Conservation (phyloP, 1,284 basidiomycete species). For the Leccinum laetum region DNA sequence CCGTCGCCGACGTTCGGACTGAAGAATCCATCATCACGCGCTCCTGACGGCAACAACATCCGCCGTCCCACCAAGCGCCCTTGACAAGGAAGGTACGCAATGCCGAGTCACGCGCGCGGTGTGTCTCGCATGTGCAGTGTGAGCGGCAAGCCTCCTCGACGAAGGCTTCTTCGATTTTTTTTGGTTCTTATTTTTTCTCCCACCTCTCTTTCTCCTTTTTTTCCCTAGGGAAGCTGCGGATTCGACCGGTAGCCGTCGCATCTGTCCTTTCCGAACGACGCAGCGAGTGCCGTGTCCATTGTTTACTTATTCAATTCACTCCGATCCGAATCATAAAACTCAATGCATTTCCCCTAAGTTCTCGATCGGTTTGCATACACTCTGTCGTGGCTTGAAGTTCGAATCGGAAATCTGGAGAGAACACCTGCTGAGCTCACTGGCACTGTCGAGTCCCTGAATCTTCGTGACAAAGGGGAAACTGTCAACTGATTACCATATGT, state of each 20-base stretch:
- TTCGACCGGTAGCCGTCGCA: neutral
- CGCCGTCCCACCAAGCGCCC: constrained; percentile 62
- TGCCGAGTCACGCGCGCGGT: constrained; percentile 51
- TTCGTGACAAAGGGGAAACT: no score
- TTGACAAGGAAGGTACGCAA: constrained; percentile 78
- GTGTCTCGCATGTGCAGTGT: constrained; percentile 71
- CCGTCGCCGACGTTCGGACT: constrained; percentile 86
- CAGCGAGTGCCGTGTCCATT: neutral
- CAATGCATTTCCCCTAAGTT: neutral
- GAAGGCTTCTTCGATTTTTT: neutral
- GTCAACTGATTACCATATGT: no score
- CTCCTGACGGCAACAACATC: constrained; percentile 66
- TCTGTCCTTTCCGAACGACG: neutral
- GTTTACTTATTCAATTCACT: neutral
- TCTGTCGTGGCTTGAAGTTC: neutral
- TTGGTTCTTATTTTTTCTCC: neutral
- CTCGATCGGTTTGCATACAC: neutral
- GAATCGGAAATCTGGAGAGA: neutral
- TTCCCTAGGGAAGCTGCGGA: neutral
- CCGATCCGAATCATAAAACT: neutral
- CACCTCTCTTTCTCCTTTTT: constrained; percentile 2
- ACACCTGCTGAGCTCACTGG: neutral
- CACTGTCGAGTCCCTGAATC: no score
- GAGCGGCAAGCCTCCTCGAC: constrained; percentile 84
- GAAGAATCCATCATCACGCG: constrained; percentile 82